phyloP scores from a whole-genome alignment of 441 rosid species.

The Pelargonium cotyledonis region DNA sequence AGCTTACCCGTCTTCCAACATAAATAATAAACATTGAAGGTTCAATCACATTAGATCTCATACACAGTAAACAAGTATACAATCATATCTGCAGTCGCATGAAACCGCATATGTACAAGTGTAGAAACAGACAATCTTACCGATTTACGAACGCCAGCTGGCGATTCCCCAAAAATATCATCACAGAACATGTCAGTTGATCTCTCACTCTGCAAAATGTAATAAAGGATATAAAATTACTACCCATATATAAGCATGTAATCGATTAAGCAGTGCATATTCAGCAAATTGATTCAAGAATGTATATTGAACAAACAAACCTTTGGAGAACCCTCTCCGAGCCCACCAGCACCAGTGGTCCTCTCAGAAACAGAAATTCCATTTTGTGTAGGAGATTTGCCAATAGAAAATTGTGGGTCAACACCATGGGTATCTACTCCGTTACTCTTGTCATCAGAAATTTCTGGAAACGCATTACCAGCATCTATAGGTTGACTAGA shows the following conservation, averaged over 20 bases:
- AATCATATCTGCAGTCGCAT: background rate
- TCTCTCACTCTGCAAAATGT: constrained; percentile 71
- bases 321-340: constrained; percentile 97
- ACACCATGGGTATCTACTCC: constrained; percentile 28
- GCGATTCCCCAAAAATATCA: constrained; percentile 97
- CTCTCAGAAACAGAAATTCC: constrained; percentile 39
- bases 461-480: constrained; percentile 28
- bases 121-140: constrained; percentile 32
- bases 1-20: background rate
- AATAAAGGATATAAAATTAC: constrained; percentile 4
- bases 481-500: constrained; percentile 23
- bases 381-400: constrained; percentile 46
- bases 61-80: background rate
- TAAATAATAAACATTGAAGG: constrained; percentile 10
- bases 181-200: constrained; percentile 73
- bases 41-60: background rate
- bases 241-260: background rate
- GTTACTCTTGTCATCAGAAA: constrained; percentile 31
- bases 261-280: background rate
- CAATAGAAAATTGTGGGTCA: constrained; percentile 45
- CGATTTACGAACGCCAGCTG: constrained; percentile 53
- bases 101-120: constrained; percentile 7
- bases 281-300: background rate
- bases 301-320: constrained; percentile 30
- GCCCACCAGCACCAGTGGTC: constrained; percentile 52